Evolutionary conservation across 2,329 filamentous ascomycete species (phyloP), one percentile per base, ranked within the genome.

Genomic region (Cladophialophora chaetospira): DNA sequence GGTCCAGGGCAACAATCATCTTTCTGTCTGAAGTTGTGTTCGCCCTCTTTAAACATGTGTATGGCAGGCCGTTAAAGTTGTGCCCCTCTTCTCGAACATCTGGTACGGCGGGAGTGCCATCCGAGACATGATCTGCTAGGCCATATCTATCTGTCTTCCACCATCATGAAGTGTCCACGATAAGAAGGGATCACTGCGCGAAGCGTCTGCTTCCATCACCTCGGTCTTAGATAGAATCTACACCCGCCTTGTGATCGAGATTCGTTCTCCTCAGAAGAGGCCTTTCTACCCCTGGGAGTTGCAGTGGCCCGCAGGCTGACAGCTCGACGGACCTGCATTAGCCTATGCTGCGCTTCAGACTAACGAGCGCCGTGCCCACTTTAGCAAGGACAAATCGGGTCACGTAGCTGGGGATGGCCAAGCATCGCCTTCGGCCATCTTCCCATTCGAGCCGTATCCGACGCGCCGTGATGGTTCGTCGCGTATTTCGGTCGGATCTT

Each of bases 291-390:
- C 48, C 48, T 51, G 25, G 36, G 26, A 6, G 48, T 21, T 49
- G 52, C 44, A 53, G 33, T 48, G 25, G 33, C 21, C 36, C 28
- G 43, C 42, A 43, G 36, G 51, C 13, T 26, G 29, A 36, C 15
- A 48, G 55, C 15, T 28, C 38, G 51, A 54, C 13, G 58, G 55
- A 61, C 55, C 55, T 61, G 55, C 55, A 56, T 58, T 58, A 61
- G 55, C 48, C 23, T 28, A 13, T 19, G 42, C 36, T 19, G n/a
- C n/a, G n/a, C 31, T 31, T 44, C 45, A 53, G 53, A 45, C 57
- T 57, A 57, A 44, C 53, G 49, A 55, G 44, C 45, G 57, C 57
- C 52, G 52, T 36, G 46, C 13, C 46, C n/a, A 11, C 40, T 21
- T 4, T 13, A 15, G 21, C 3, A 36, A 21, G 48, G 33, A 43